These are phyloP conservation scores for Ophiostoma himal-ulmi DNA, from an alignment of 2,329 filamentous ascomycete species.

Conservation along the genomic window DNA sequence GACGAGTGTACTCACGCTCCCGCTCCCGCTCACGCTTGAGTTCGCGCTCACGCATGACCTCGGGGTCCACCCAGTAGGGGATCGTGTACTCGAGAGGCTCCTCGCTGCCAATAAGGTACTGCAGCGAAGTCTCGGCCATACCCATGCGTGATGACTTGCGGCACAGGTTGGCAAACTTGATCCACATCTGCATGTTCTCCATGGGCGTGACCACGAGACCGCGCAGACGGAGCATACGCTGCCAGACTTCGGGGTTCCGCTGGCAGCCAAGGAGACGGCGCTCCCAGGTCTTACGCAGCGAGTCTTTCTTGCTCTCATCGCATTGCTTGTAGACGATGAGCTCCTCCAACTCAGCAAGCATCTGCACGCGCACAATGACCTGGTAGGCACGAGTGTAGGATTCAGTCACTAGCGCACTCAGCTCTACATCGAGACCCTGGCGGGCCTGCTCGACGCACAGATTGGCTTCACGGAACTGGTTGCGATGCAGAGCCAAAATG, in stretches of 20 bases:
- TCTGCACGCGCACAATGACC: constrained; percentile 96
- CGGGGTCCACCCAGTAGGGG: constrained; percentile 49
- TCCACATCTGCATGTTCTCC: constrained; percentile 98
- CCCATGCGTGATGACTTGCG: constrained; percentile 93
- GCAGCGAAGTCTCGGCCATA: constrained; percentile 89
- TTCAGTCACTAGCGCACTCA: constrained; percentile 93
- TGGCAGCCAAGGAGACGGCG: constrained; percentile 91
- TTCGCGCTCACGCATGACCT: constrained; percentile 28
- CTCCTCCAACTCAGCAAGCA: constrained; percentile 97
- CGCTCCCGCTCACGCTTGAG: constrained; percentile 17
- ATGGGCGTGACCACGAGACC: constrained; percentile 84
- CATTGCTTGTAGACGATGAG: constrained; percentile 97
- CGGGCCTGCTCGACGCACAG: constrained; percentile 84
- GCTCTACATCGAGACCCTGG: constrained; percentile 88
- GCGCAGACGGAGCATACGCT: constrained; percentile 91
- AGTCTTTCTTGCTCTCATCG: constrained; percentile 79
- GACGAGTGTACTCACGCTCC: constrained; percentile 20
- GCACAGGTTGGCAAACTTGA: constrained; percentile 97
- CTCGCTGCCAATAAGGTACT: constrained; percentile 75
- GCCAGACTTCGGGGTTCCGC: constrained; percentile 96
- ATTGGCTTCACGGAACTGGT: constrained; percentile 90
- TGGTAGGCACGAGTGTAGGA: constrained; percentile 97
- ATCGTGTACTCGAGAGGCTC: constrained; percentile 56
- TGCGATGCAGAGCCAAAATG: constrained; percentile 88
- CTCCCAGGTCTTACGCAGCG: constrained; percentile 93